Percentiles rank a stretch among this genome's conserved stretches.
Evolutionary conservation across 495 filamentous ascomycete species (phyloP).

Genomic region (Xylaria palmicola): DNA sequence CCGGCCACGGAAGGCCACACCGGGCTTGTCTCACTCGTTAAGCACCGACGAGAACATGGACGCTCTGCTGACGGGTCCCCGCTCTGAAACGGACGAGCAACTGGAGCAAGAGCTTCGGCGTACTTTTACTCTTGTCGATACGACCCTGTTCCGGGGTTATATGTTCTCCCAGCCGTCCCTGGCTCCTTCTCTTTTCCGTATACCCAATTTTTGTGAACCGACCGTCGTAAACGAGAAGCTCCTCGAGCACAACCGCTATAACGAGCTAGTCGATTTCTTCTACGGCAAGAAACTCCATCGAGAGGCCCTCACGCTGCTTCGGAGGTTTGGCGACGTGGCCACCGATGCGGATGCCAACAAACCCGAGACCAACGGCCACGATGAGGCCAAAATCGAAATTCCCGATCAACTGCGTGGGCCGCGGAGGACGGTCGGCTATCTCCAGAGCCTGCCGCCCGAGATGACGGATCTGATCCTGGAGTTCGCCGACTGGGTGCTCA

Average conservation of each 20-base stretch:
- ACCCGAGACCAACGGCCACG: constrained; percentile 30
- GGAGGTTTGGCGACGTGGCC: constrained; percentile 76
- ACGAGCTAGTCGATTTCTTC: constrained; percentile 93
- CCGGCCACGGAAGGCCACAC: constrained; percentile 55
- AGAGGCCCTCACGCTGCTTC: constrained; percentile 78
- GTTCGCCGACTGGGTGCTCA: constrained; percentile 84
- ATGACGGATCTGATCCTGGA: constrained; percentile 90
- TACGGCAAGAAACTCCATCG: constrained; percentile 92
- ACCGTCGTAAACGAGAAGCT: constrained; percentile 92
- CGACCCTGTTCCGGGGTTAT: constrained; percentile 87
- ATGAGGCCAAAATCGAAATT: constrained; percentile 38
- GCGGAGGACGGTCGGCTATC: constrained; percentile 79
- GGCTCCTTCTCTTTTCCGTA: constrained; percentile 87
- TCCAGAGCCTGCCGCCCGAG: constrained; percentile 83
- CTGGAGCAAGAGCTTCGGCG: constrained; percentile 68
- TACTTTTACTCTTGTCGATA: constrained; percentile 83
- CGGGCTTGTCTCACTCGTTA: constrained; percentile 36
- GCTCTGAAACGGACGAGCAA: constrained; percentile 55
- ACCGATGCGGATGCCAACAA: constrained; percentile 42
- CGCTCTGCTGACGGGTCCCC: constrained; percentile 45
- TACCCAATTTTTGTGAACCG: constrained; percentile 96
- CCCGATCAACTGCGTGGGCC: constrained; percentile 76
- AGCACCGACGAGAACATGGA: constrained; percentile 55
- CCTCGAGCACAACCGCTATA: constrained; percentile 84
- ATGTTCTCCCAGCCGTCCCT: constrained; percentile 86